Percentiles rank a stretch among this genome's conserved stretches.
Conservation (phyloP, 495 filamentous ascomycete genomes). For the Ascodesmis nigricans region DNA sequence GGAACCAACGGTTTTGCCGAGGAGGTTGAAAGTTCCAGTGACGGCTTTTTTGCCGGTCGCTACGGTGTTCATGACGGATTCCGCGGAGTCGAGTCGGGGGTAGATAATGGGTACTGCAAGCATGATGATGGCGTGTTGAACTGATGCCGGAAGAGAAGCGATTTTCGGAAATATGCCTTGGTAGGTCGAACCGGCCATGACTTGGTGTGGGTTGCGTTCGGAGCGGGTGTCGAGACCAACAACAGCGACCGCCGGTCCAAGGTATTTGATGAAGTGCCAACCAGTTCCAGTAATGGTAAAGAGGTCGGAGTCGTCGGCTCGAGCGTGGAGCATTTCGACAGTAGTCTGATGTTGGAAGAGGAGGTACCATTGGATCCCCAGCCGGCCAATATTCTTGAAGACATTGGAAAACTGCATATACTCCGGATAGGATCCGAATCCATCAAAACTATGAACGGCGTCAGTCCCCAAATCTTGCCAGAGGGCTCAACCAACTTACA, state of each 20-base stretch:
- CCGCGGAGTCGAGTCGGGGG: slow-evolving; percentile 72
- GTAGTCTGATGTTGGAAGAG: slow-evolving; percentile 97
- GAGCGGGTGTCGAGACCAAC: slow-evolving; percentile 79
- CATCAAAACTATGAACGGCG: slow-evolving; percentile 50
- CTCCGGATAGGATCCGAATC: slow-evolving; percentile 91
- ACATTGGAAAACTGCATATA: slow-evolving; percentile 95
- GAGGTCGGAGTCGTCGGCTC: slow-evolving; percentile 64
- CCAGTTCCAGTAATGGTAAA: slow-evolving; percentile 94
- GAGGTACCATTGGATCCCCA: slow-evolving; percentile 98
- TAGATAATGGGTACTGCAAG: slow-evolving; percentile 76
- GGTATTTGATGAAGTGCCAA: slow-evolving; percentile 95
- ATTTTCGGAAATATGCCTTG: slow-evolving; percentile 93
- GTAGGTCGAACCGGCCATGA: slow-evolving; percentile 90
- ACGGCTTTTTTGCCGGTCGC: slow-evolving; percentile 92
- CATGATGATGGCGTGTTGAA: slow-evolving; percentile 95
- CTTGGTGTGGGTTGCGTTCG: slow-evolving; percentile 71
- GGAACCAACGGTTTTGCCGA: slow-evolving; percentile 82
- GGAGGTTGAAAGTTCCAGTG: slow-evolving; percentile 79
- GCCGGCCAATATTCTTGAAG: slow-evolving; percentile 93
- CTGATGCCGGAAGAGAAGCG: slow-evolving; percentile 69
- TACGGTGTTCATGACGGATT: slow-evolving; percentile 69
- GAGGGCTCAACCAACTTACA: too few relatives aligned
- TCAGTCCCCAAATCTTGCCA: too few relatives aligned
- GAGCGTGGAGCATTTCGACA: slow-evolving; percentile 71
- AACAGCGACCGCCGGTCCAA: slow-evolving; percentile 75